Conservation (phyloP, 1,284 basidiomycete genomes). For the Psilocybe mexicana region DNA sequence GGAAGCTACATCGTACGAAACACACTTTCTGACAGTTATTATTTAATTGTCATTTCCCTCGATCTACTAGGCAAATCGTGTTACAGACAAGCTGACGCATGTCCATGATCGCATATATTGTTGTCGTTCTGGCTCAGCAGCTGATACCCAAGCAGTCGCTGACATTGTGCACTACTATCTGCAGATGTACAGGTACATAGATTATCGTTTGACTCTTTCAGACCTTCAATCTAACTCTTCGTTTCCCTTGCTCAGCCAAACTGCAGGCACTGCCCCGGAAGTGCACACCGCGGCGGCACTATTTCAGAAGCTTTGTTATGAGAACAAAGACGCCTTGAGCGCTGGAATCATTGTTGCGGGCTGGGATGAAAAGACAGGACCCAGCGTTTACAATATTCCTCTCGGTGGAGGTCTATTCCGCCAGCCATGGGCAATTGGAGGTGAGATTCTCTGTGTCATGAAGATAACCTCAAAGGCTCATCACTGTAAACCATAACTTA, state of each 20-base stretch:
- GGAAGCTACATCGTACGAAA: slow-evolving; percentile 89
- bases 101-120: slow-evolving; percentile 99
- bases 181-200: slow-evolving; percentile 73
- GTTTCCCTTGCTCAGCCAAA: slow-evolving; percentile 53
- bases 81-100: slow-evolving; percentile 97
- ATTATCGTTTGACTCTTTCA: neutral
- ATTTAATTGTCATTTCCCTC: slow-evolving; percentile 2
- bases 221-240: neutral
- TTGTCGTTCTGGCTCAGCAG: slow-evolving; percentile 97
- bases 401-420: slow-evolving; percentile 92
- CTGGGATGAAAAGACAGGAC: slow-evolving; percentile 94
- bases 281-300: slow-evolving; percentile 83
- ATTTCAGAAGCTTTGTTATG: slow-evolving; percentile 92
- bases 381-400: slow-evolving; percentile 95
- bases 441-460: slow-evolving; percentile 40
- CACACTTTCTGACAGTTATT: neutral
- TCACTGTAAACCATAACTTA: slow-evolving; percentile 30
- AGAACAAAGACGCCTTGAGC: slow-evolving; percentile 87
- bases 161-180: slow-evolving; percentile 90
- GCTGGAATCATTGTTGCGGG: slow-evolving; percentile 99
- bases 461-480: slow-evolving; percentile 2
- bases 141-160: slow-evolving; percentile 97
- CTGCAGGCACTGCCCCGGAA: slow-evolving; percentile 67
- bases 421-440: slow-evolving; percentile 96
- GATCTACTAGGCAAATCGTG: slow-evolving; percentile 82